phyloP scores from a whole-genome alignment of 768 basidiomycete species.

The Basidioascus undulatus region DNA sequence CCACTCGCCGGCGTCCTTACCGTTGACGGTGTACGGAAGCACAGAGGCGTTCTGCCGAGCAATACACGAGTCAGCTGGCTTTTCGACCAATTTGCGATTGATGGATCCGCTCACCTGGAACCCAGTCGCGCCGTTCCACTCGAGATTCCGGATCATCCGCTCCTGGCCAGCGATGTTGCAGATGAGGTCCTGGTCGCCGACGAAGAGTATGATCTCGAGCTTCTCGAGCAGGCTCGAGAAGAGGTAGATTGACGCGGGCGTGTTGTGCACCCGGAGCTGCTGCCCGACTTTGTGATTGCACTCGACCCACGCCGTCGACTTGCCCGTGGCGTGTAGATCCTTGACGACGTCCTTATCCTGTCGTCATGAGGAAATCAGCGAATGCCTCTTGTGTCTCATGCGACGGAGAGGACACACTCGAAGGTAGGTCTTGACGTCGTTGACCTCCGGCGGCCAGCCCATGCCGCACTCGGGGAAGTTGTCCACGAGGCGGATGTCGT shows the following conservation, averaged over 20 bases:
- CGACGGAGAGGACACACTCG: conserved; percentile 37
- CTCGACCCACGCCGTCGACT: conserved; percentile 66
- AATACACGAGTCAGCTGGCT: no score
- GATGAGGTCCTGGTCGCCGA: conserved; percentile 84
- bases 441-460: conserved; percentile 88
- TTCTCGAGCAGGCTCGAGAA: conserved; percentile 53
- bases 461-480: conserved; percentile 69
- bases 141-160: conserved; percentile 51
- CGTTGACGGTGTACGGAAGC: conserved; percentile 63
- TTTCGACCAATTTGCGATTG: conserved; percentile 20
- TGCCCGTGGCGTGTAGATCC: conserved; percentile 57
- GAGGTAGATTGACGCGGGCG: conserved; percentile 46
- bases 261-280: conserved; percentile 31
- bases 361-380: neutral
- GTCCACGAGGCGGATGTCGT: conserved; percentile 63
- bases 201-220: conserved; percentile 69
- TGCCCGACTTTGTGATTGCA: conserved; percentile 43
- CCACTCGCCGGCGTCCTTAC: conserved; percentile 69
- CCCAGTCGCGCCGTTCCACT: conserved; percentile 66
- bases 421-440: conserved; percentile 48
- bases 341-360: conserved; percentile 57
- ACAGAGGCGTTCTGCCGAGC: no score
- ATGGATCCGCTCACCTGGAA: conserved; percentile 39
- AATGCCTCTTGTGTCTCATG: no score
- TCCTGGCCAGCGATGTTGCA: conserved; percentile 90